These are phyloP conservation scores for Termitomyces sp. DNA, from an alignment of 768 basidiomycete species.

Conservation along the genomic window DNA sequence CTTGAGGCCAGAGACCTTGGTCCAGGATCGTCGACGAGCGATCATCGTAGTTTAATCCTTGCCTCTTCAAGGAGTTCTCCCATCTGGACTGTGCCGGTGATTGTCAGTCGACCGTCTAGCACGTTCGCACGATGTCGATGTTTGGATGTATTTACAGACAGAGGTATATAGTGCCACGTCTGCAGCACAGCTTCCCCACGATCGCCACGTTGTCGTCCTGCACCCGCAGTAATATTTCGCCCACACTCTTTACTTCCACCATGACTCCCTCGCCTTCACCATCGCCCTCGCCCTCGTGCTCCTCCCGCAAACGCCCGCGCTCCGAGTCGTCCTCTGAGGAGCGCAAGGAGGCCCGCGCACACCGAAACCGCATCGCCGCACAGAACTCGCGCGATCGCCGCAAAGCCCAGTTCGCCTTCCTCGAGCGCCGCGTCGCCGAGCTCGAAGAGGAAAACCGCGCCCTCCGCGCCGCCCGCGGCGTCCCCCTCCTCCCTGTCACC, in stretches of 20 bases:
- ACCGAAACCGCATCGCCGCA: conserved; percentile 89
- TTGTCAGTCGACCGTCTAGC: too few relatives aligned
- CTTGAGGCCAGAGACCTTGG: neutral
- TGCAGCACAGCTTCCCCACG: neutral
- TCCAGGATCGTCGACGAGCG: neutral
- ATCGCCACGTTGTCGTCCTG: conserved; percentile 26
- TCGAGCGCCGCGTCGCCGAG: conserved; percentile 62
- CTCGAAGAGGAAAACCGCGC: conserved; percentile 82
- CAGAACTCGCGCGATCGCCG: conserved; percentile 90
- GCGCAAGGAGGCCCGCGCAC: conserved; percentile 82
- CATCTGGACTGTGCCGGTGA: too few relatives aligned
- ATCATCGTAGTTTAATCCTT: too few relatives aligned
- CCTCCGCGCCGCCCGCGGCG: conserved; percentile 49
- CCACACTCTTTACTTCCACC: neutral
- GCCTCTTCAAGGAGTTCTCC: too few relatives aligned
- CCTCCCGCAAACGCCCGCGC: conserved; percentile 70
- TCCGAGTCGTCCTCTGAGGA: conserved; percentile 62
- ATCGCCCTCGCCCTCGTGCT: conserved; percentile 30
- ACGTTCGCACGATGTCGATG: neutral
- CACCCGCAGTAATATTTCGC: conserved; percentile 23
- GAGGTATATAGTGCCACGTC: neutral
- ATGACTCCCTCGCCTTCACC: neutral
- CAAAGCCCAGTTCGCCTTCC: conserved; percentile 72
- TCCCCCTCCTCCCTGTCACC: conserved; percentile 20
- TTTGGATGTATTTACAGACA: neutral